Percentiles rank a stretch among this genome's conserved stretches.
Conservation (phyloP, 108 stramenopile species). For the Cyclostephanos tholiformis region DNA sequence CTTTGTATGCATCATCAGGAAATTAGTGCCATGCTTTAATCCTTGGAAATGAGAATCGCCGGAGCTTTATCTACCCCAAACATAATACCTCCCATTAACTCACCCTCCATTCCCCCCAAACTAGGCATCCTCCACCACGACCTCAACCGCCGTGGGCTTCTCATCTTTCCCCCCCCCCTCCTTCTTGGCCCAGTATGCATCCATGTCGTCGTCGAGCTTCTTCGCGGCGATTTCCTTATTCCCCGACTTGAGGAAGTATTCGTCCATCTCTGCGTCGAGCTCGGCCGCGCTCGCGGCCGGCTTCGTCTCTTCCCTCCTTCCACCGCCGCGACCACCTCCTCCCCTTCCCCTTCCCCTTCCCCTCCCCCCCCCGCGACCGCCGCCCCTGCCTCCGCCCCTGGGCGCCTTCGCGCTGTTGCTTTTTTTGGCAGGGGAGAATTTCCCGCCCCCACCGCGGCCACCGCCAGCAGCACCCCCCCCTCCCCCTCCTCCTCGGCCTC, state of each 20-base stretch:
- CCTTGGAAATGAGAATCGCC: neutral
- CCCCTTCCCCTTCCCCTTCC: constrained; percentile 9
- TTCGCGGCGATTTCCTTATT: constrained; percentile 82
- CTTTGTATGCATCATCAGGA: constrained; percentile 10
- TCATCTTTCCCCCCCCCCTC: constrained; percentile 41
- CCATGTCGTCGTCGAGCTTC: constrained; percentile 90
- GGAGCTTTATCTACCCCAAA: neutral
- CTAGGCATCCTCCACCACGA: constrained; percentile 24
- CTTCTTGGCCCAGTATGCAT: constrained; percentile 80
- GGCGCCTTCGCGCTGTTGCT: constrained; percentile 21
- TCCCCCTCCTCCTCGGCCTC: constrained; percentile 17
- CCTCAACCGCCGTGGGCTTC: constrained; percentile 38
- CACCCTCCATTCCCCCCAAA: neutral
- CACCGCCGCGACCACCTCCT: constrained; percentile 3
- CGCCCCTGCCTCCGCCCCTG: constrained; percentile 19
- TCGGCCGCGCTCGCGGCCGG: constrained; percentile 80
- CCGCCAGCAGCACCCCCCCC: constrained; percentile 12
- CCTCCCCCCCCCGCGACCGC: constrained; percentile 17
- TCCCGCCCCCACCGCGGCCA: constrained; percentile 18
- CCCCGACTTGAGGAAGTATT: constrained; percentile 74
- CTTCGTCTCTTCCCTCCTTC: constrained; percentile 50
- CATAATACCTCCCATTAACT: too few relatives aligned
- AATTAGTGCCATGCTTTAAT: neutral
- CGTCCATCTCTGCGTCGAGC: constrained; percentile 83
- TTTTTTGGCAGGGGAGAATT: constrained; percentile 12